phyloP scores from a whole-genome alignment of 2,329 filamentous ascomycete species.

The Xylariaceae sp. region DNA sequence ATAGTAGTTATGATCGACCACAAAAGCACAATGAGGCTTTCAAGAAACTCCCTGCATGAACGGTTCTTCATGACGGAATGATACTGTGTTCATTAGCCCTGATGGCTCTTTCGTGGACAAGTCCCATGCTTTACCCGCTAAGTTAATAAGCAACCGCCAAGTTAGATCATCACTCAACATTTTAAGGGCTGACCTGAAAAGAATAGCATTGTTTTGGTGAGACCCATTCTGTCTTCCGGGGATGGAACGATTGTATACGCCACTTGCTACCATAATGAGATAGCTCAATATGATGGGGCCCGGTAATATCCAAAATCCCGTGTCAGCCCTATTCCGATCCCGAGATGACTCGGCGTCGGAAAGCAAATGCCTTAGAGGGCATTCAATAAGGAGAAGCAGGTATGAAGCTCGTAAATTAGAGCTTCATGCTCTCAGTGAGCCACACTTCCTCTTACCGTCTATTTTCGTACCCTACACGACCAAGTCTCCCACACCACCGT shows the following conservation, averaged over 20 bases:
- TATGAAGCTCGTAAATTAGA: not conserved
- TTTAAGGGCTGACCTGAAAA: not conserved
- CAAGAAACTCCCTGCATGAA: too few species aligned
- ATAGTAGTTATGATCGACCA: too few species aligned
- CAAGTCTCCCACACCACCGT: slow-evolving; percentile 6
- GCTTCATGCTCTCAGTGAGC: not conserved
- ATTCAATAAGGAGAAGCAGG: slow-evolving; percentile 5
- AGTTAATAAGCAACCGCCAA: too few species aligned
- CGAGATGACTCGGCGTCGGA: not conserved
- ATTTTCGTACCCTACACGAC: not conserved
- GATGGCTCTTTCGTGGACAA: too few species aligned
- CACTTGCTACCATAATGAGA: not conserved
- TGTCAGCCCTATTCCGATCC: slow-evolving; percentile 21
- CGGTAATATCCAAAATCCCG: slow-evolving; percentile 15
- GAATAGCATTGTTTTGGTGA: slow-evolving; percentile 2
- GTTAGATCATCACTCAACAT: not conserved
- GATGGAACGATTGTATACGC: not conserved
- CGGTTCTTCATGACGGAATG: too few species aligned
- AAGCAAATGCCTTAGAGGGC: not conserved
- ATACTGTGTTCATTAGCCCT: too few species aligned
- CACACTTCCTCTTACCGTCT: not conserved
- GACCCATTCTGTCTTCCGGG: not conserved
- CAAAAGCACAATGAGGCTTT: too few species aligned
- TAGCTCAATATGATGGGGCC: slow-evolving; percentile 9
- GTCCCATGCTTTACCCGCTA: too few species aligned